These are phyloP conservation scores for Phytophthora nicotianae DNA, from an alignment of 352 stramenopile genomes.

Conservation along the genomic window DNA sequence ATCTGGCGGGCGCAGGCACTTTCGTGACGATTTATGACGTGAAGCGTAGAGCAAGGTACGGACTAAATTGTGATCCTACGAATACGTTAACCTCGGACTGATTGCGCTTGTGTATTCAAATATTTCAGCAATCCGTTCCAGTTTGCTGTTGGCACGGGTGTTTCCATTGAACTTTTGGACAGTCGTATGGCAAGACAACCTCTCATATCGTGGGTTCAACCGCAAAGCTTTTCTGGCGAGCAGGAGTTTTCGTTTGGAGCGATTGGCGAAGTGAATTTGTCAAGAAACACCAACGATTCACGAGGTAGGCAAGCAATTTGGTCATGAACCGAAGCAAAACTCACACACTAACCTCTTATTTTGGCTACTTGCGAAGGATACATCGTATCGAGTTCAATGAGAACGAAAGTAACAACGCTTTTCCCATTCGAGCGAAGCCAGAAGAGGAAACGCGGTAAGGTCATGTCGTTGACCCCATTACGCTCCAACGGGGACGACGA, in stretches of 20 bases:
- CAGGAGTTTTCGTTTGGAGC: constrained; percentile 35
- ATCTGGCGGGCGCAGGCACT: constrained; percentile 43
- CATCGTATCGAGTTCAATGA: constrained; percentile 48
- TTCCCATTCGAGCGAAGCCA: constrained; percentile 52
- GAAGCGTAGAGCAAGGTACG: constrained; percentile 64
- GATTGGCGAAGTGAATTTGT: constrained; percentile 56
- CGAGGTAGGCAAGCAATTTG: constrained; percentile 29
- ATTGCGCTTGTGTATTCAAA: constrained; percentile 6
- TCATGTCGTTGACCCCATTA: constrained; percentile 46
- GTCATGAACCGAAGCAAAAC: background rate
- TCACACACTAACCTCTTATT: constrained; percentile 1
- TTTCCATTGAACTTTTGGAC: constrained; percentile 75
- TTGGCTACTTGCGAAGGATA: constrained; percentile 34
- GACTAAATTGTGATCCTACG: background rate
- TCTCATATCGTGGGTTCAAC: constrained; percentile 67
- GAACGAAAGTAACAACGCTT: constrained; percentile 46
- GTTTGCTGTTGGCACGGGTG: constrained; percentile 63
- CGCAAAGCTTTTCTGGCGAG: constrained; percentile 22
- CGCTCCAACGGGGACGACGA: constrained; percentile 38
- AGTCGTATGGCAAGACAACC: constrained; percentile 64
- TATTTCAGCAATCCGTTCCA: constrained; percentile 67
- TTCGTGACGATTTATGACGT: constrained; percentile 64
- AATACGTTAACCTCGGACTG: background rate
- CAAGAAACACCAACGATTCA: constrained; percentile 29
- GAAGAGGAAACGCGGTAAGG: constrained; percentile 27